Percentiles rank a stretch among this genome's conserved stretches.
Evolutionary conservation across 441 rosid genomes (phyloP).

Genomic region (Corymbia calophylla): DNA sequence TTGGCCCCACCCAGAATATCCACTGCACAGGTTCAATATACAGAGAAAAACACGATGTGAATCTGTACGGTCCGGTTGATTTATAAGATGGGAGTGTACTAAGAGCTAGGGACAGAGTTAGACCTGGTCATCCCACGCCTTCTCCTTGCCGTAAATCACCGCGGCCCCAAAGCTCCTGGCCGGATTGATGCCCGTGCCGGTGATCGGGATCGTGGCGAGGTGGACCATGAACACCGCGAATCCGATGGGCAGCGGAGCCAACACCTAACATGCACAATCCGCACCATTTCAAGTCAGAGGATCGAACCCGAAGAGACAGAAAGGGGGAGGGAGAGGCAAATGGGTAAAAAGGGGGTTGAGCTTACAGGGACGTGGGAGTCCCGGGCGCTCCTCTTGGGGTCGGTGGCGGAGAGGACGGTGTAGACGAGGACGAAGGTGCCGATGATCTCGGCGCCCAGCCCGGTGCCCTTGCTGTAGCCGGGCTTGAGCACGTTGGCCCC

Average conservation of each 20-base stretch:
- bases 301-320: background rate
- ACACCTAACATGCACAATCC: constrained; percentile 21
- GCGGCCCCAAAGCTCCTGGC: constrained; percentile 85
- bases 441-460: constrained; percentile 52
- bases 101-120: background rate
- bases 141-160: constrained; percentile 34
- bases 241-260: constrained; percentile 71
- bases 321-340: background rate
- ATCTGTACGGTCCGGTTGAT: background rate
- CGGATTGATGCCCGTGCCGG: constrained; percentile 74
- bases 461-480: constrained; percentile 55
- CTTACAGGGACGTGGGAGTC: constrained; percentile 63
- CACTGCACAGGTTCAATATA: constrained; percentile 23
- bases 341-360: background rate
- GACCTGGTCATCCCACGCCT: constrained; percentile 78
- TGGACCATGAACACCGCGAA: constrained; percentile 83
- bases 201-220: constrained; percentile 66
- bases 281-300: background rate
- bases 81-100: background rate
- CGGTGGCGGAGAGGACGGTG: constrained; percentile 61
- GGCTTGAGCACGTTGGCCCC: constrained; percentile 38
- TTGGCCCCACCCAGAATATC: constrained; percentile 71
- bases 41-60: background rate
- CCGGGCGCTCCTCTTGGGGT: constrained; percentile 50
- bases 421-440: constrained; percentile 62